Evolutionary conservation across 192 early-diverging fungal genomes (phyloP).

Genomic region (Kappamyces sp.): DNA sequence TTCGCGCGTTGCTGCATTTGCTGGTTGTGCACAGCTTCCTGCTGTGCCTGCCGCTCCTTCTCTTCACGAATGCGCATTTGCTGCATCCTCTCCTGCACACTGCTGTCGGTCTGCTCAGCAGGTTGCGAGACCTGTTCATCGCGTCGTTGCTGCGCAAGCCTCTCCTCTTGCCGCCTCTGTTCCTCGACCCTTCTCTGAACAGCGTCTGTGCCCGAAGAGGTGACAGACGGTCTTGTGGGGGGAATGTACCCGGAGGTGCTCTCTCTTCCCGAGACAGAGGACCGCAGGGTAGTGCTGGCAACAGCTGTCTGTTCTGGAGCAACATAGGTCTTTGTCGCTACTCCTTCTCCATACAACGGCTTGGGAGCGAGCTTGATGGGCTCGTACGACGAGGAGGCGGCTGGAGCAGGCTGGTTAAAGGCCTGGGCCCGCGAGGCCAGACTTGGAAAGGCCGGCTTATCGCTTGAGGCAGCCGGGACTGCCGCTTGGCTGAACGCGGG

Average conservation of each 20-base stretch:
- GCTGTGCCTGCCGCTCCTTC: constrained; percentile 24
- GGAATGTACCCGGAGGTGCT: no score
- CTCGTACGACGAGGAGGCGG: constrained; percentile 10
- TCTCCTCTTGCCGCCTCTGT: constrained; percentile 30
- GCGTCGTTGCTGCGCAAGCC: constrained; percentile 21
- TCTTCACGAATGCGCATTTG: constrained; percentile 20
- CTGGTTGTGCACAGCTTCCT: constrained; percentile 13
- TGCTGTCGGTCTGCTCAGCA: constrained; percentile 15
- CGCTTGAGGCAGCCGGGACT: not conserved
- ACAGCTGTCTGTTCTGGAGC: no score
- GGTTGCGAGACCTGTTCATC: not conserved
- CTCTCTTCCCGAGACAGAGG: no score
- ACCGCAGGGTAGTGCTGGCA: no score
- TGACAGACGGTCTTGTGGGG: constrained; percentile 3
- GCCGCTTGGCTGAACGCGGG: constrained; percentile 3
- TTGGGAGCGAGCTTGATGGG: constrained; percentile 11
- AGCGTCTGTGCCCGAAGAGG: constrained; percentile 1
- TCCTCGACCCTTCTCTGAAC: not conserved
- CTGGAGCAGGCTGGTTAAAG: not conserved
- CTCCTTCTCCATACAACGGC: constrained; percentile 12
- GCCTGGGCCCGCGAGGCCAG: not conserved
- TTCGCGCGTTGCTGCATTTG: constrained; percentile 22
- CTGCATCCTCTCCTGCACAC: constrained; percentile 27
- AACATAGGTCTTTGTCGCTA: not conserved
- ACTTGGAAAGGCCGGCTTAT: not conserved